Percentiles rank a stretch among this genome's conserved stretches.
Conservation (phyloP, 495 filamentous ascomycete genomes). For the Lepraria neglecta region DNA sequence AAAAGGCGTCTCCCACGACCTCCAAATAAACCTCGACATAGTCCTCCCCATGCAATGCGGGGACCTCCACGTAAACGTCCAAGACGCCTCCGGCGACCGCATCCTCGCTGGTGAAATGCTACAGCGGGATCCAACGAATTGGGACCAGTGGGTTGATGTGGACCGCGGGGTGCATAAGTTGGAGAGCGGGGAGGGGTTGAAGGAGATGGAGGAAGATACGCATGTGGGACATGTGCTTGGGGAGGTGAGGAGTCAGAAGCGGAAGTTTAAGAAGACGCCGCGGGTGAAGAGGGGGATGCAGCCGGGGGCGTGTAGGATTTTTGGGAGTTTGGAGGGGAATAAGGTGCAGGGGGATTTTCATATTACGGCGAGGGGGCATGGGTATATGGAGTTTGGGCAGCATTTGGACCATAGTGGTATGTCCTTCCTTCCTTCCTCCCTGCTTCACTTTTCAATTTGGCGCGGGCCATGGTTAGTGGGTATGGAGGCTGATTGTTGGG, state of each 20-base stretch:
- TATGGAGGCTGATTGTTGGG: neutral
- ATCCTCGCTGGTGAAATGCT: constrained; percentile 77
- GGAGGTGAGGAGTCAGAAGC: constrained; percentile 37
- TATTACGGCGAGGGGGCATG: constrained; percentile 91
- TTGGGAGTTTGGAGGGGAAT: constrained; percentile 81
- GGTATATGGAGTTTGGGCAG: constrained; percentile 69
- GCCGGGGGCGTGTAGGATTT: constrained; percentile 73
- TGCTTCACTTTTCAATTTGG: constrained; percentile 2
- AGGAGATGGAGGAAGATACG: constrained; percentile 52
- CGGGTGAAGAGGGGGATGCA: constrained; percentile 49
- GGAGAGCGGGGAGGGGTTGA: constrained; percentile 44
- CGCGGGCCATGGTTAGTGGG: too few relatives aligned
- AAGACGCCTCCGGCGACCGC: constrained; percentile 88
- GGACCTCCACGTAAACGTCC: constrained; percentile 90
- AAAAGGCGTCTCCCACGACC: constrained; percentile 75
- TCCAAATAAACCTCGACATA: constrained; percentile 94
- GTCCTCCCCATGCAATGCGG: constrained; percentile 86
- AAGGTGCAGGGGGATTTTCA: constrained; percentile 98
- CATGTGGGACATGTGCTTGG: constrained; percentile 50
- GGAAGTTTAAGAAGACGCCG: constrained; percentile 66
- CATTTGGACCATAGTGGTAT: constrained; percentile 82
- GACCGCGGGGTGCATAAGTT: constrained; percentile 67
- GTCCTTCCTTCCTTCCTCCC: constrained; percentile 26
- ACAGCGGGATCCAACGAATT: constrained; percentile 67
- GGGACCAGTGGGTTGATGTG: constrained; percentile 74